Evolutionary conservation across 306 rosid genomes (phyloP).

Genomic region (Lablab purpureus): DNA sequence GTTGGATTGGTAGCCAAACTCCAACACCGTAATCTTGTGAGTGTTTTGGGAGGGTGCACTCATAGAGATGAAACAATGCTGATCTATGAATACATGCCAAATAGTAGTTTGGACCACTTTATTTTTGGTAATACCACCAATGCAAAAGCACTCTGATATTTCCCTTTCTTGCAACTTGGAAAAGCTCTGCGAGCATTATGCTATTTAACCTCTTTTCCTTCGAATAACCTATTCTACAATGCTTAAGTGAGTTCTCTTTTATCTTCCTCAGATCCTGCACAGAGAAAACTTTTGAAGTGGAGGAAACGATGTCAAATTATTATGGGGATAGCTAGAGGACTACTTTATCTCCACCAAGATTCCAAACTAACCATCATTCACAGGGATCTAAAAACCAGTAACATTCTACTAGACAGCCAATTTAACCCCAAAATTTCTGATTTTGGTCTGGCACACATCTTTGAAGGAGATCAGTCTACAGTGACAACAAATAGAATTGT

Average conservation of each 20-base stretch:
- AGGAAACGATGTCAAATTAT: conserved; percentile 47
- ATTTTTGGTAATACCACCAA: conserved; percentile 46
- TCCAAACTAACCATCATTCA: conserved; percentile 49
- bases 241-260: conserved; percentile 10
- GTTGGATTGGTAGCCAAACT: conserved; percentile 52
- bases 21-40: conserved; percentile 56
- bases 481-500: conserved; percentile 50
- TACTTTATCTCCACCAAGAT: conserved; percentile 59
- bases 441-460: conserved; percentile 57
- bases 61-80: conserved; percentile 52
- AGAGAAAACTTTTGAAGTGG: conserved; percentile 40
- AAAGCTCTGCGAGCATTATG: background rate
- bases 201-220: conserved; percentile 5
- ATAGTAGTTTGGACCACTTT: conserved; percentile 48
- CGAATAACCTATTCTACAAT: background rate
- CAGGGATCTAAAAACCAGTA: conserved; percentile 47
- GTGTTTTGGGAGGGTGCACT: conserved; percentile 55
- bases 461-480: conserved; percentile 44
- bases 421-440: conserved; percentile 60
- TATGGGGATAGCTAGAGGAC: conserved; percentile 51
- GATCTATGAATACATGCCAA: no score
- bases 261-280: conserved; percentile 35
- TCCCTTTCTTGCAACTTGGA: background rate
- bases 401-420: conserved; percentile 50
- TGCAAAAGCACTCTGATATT: background rate